Evolutionary conservation across 371 early-diverging fungal genomes (phyloP), one percentile per base, ranked within the genome.

Genomic region (Lichtheimia ornata): DNA sequence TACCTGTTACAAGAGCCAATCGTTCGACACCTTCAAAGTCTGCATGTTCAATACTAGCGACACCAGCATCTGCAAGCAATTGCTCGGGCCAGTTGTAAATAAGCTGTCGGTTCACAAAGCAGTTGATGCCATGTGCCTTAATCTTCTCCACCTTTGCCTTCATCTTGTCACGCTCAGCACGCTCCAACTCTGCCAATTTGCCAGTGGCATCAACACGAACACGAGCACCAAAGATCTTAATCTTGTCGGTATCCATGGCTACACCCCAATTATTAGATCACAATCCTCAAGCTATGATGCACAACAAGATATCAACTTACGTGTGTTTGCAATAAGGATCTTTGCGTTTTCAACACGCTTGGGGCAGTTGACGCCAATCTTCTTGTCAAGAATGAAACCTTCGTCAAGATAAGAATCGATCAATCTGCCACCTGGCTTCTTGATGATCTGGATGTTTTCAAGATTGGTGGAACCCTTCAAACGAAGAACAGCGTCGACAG

Each of bases 41-140:
- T 45, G 99, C 99, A 72, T 99, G 98, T 78, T 99, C 99, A 67
- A 99, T 99, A 45, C 96, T 91, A 76, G 93, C 89, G 73, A 99
- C 90, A 27, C 97, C 97, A 53, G 96, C 83, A 68, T 96, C 97
- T 24, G 95, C 97, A 76, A 99, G 93, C 58, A 99, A 85, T 79
- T 98, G 98, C 79, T 97, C 97, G 55, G 99, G 99, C 94, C 95
- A 99, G 91, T 99, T 99, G 86, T 99, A 99, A 66, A 99, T 99
- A 42, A 99, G 85, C 84, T 99, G 99, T 69, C 99, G 94, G 88
- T 99, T 99, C 57, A 99, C 98, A 73, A 94, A 97, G 83, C 99
- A 94, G 87, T 99, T 98, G 82, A 98, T 97, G 12, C 96, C 97
- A 71, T 95, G 94, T 2, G 88, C 86, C 74, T 96, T 94, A 76